Evolutionary conservation across 108 stramenopile species (phyloP).

Genomic region (Skeletonema tropicum): DNA sequence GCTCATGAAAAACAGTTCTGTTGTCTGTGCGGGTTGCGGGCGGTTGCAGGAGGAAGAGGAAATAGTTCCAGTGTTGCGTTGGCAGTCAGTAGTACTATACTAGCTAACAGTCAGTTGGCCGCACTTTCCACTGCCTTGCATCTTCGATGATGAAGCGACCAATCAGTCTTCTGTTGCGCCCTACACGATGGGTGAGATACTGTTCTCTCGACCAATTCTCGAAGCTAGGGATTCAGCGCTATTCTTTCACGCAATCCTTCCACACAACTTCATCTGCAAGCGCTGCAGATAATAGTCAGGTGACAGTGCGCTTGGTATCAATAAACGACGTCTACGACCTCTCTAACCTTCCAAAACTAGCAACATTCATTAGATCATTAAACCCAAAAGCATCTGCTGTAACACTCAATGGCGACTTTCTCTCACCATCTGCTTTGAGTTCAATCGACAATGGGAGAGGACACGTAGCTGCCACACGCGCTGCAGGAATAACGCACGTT

Average conservation of each 20-base stretch:
- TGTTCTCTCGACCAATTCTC: not conserved
- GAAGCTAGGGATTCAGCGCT: not conserved
- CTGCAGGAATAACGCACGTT: constrained; percentile 66
- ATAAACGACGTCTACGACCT: constrained; percentile 64
- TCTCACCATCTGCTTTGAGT: constrained; percentile 64
- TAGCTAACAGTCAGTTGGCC: too few species aligned
- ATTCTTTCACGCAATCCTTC: not conserved
- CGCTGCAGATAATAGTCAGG: not conserved
- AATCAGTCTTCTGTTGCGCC: not conserved
- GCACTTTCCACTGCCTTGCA: too few species aligned
- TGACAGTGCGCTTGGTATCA: constrained; percentile 42
- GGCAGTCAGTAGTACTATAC: too few species aligned
- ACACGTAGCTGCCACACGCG: constrained; percentile 61
- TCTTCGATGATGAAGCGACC: not conserved
- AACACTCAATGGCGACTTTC: constrained; percentile 75
- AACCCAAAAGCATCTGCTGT: constrained; percentile 40
- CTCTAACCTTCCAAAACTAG: constrained; percentile 50
- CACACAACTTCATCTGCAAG: not conserved
- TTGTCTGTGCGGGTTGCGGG: too few species aligned
- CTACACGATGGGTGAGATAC: not conserved
- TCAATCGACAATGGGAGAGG: constrained; percentile 74
- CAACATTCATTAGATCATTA: constrained; percentile 33
- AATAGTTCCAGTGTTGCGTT: too few species aligned
- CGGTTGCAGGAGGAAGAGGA: too few species aligned
- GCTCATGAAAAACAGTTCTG: too few species aligned